Evolutionary conservation across 2,329 filamentous ascomycete genomes (phyloP).

Genomic region (Xylaria multiplex): DNA sequence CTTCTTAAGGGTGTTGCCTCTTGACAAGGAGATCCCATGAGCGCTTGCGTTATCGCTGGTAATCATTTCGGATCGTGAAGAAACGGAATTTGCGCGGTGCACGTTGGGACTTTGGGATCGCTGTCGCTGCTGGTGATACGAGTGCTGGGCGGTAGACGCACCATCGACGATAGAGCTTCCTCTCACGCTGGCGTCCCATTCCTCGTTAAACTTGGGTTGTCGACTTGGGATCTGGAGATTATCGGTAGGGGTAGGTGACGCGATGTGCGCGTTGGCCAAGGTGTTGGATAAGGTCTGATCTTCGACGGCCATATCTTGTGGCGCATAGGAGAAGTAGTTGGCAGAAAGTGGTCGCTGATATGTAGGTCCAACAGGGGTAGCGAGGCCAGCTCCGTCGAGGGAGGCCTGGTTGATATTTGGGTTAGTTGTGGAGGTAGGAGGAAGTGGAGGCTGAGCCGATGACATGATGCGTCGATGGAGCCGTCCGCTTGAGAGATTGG

Average conservation of each 20-base stretch:
- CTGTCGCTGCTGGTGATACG: conserved; percentile 35
- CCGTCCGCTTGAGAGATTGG: conserved; percentile 19
- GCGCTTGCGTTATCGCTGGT: conserved; percentile 53
- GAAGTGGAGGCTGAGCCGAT: conserved; percentile 39
- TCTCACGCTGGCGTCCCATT: conserved; percentile 75
- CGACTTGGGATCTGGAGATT: conserved; percentile 40
- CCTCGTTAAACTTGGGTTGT: conserved; percentile 71
- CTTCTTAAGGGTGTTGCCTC: conserved; percentile 85
- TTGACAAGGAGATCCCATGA: conserved; percentile 53
- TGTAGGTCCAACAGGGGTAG: conserved; percentile 30
- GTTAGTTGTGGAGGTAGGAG: conserved; percentile 27
- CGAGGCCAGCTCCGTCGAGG: conserved; percentile 34
- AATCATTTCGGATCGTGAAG: conserved; percentile 61
- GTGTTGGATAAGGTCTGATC: conserved; percentile 53
- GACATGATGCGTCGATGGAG: conserved; percentile 40
- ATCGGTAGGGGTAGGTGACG: conserved; percentile 43
- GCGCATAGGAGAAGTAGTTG: conserved; percentile 47
- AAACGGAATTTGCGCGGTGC: conserved; percentile 71
- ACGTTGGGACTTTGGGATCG: conserved; percentile 51
- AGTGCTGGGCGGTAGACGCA: conserved; percentile 45
- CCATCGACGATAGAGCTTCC: conserved; percentile 72
- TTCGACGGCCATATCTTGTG: conserved; percentile 43
- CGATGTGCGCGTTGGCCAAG: conserved; percentile 50
- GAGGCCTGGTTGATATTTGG: conserved; percentile 39
- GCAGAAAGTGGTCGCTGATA: conserved; percentile 37